Evolutionary conservation across 2,329 filamentous ascomycete species (phyloP).

Genomic region (Nemania serpens): DNA sequence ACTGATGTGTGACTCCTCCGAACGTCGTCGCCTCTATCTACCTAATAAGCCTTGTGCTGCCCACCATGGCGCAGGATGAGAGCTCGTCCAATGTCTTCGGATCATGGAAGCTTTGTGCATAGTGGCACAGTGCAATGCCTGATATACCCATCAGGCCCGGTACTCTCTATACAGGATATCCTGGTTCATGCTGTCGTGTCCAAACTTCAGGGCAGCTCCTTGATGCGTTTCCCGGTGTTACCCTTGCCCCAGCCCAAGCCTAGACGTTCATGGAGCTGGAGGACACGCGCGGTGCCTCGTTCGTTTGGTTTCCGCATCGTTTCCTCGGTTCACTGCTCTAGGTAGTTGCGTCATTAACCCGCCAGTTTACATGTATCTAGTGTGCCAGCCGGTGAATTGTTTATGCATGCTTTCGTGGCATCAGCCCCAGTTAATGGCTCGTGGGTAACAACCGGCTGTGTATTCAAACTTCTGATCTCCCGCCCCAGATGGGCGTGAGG

Average conservation of each 20-base stretch:
- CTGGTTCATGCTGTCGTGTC: constrained; percentile 30
- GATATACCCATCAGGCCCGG: constrained; percentile 24
- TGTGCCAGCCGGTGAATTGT: constrained; percentile 43
- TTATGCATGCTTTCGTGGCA: constrained; percentile 52
- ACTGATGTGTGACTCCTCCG: constrained; percentile 33
- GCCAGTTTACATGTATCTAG: constrained; percentile 36
- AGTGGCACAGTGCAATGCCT: constrained; percentile 29
- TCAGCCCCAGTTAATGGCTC: constrained; percentile 45
- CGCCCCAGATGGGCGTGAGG: constrained; percentile 1
- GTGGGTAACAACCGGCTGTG: constrained; percentile 42
- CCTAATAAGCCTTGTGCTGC: constrained; percentile 36
- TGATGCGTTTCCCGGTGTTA: constrained; percentile 32
- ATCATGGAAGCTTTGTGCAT: constrained; percentile 28
- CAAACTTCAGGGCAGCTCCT: constrained; percentile 32
- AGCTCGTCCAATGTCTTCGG: constrained; percentile 30
- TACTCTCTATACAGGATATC: constrained; percentile 20
- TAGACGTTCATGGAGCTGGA: constrained; percentile 33
- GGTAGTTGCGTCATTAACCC: constrained; percentile 42
- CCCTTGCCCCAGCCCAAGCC: constrained; percentile 32
- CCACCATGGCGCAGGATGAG: constrained; percentile 30
- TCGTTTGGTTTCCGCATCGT: constrained; percentile 35
- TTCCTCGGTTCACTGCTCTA: constrained; percentile 36
- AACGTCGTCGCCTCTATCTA: constrained; percentile 31
- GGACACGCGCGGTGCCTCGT: constrained; percentile 29
- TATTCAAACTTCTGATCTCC: constrained; percentile 34